Evolutionary conservation across 2,329 filamentous ascomycete genomes (phyloP), one percentile per base, ranked within the genome.

Genomic region (Clarireedia sp.): DNA sequence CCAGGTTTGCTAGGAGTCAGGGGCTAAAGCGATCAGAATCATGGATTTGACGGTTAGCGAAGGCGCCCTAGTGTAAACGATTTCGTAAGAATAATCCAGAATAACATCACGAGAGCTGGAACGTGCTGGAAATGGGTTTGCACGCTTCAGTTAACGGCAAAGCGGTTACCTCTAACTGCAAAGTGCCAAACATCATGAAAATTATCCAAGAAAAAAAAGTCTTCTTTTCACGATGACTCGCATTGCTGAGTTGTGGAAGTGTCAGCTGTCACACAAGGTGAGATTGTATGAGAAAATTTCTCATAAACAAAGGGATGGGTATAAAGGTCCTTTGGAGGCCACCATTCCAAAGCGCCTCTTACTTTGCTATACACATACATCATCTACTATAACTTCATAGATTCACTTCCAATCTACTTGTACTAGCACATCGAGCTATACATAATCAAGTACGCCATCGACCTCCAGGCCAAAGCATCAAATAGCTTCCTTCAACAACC

Each of bases 81-180:
- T 52, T 56, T 56, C 38, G 38, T 52, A 56, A 52, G 9, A 36
- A 26, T 38, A 46, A 52, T 45, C 41, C 26, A 44, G 29, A 51
- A 21, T 37, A 37, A n/a, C 48, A 51, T 56, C 54, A 56, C 54
- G 48, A 55, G 52, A 45, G 12, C 40, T 24, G 37, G 41, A 33
- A 8, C 36, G 33, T 41, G 23, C 16, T 41, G 38, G 33, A 33
- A 24, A 19, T 24, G n/a, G 3, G 41, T 40, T 41, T 14, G 19
- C 8, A 3, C 24, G 8, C 24, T n/a, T 47, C 19, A 36, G 45
- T 46, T 38, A 46, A 46, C 23, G 26, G 54, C 14, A 56, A 46
- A 29, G 41, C 43, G 47, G 48, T 41, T 55, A 41, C 54, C 41
- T 51, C 41, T 51, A 52, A 55, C 54, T 55, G 54, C 54, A 51